Percentiles rank a stretch among this genome's conserved stretches.
phyloP scores from a whole-genome alignment of 306 rosid species.

The Vicia villosa region DNA sequence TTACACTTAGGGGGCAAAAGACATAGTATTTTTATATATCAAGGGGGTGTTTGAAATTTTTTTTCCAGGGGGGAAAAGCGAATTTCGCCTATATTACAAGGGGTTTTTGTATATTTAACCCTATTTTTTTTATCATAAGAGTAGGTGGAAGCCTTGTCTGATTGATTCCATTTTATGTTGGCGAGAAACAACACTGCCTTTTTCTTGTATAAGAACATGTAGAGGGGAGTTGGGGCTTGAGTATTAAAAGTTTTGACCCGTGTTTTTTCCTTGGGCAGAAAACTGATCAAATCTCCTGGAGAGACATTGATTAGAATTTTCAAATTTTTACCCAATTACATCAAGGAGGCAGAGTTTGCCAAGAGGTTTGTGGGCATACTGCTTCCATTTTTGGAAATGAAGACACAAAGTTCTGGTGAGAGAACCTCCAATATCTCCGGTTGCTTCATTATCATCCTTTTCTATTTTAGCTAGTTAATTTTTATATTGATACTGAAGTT shows the following conservation, averaged over 20 bases:
- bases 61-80: no score
- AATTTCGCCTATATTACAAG: no score
- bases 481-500: slow-evolving; percentile 35
- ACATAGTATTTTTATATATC: no score
- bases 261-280: slow-evolving; percentile 52
- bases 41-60: no score
- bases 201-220: not conserved
- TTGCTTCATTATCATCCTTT: slow-evolving; percentile 23
- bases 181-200: slow-evolving; percentile 22
- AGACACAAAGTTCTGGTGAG: slow-evolving; percentile 64
- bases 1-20: no score
- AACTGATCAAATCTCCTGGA: slow-evolving; percentile 72
- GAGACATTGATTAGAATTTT: slow-evolving; percentile 67
- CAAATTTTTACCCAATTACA: slow-evolving; percentile 63
- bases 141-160: slow-evolving; percentile 22
- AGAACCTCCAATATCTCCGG: slow-evolving; percentile 14
- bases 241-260: not conserved
- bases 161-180: slow-evolving; percentile 15
- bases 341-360: slow-evolving; percentile 61
- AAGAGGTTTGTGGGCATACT: slow-evolving; percentile 65
- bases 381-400: slow-evolving; percentile 63
- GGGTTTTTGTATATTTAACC: no score
- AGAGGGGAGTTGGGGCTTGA: not conserved
- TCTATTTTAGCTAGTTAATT: not conserved
- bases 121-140: slow-evolving; percentile 7